Conservation (phyloP, 1,284 basidiomycete genomes). For the Filobasidium uniguttulatum region DNA sequence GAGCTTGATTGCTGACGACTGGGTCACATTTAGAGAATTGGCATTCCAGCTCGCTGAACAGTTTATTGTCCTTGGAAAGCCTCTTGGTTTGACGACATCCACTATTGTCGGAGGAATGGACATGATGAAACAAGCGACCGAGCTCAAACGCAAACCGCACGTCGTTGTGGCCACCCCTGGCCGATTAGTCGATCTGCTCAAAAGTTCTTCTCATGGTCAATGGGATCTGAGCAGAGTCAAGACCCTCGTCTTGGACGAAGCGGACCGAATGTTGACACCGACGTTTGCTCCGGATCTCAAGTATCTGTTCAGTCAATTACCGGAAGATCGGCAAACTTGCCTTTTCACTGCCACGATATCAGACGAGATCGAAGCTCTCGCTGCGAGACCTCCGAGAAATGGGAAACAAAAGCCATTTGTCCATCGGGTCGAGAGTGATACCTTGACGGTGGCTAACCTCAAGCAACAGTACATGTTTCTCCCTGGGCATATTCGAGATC, state of each 20-base stretch:
- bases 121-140: conserved; percentile 86
- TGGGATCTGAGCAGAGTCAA: conserved; percentile 76
- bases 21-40: conserved; percentile 52
- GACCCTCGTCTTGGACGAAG: conserved; percentile 90
- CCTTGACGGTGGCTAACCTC: conserved; percentile 71
- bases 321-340: conserved; percentile 79
- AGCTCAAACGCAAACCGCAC: conserved; percentile 74
- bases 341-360: conserved; percentile 94
- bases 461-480: conserved; percentile 85
- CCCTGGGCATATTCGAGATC: conserved; percentile 86
- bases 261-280: conserved; percentile 78
- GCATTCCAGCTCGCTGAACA: conserved; percentile 96
- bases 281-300: conserved; percentile 81
- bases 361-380: conserved; percentile 67
- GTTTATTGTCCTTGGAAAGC: conserved; percentile 75
- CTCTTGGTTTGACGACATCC: conserved; percentile 65
- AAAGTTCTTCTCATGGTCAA: conserved; percentile 55
- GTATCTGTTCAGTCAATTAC: conserved; percentile 63
- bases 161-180: conserved; percentile 94
- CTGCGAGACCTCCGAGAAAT: conserved; percentile 54
- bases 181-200: conserved; percentile 79
- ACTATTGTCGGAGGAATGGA: conserved; percentile 98
- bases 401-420: conserved; percentile 82
- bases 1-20: background rate
- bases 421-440: conserved; percentile 60